Conservation (phyloP, 257 asterid genomes). For the Fraxinus anomala region DNA sequence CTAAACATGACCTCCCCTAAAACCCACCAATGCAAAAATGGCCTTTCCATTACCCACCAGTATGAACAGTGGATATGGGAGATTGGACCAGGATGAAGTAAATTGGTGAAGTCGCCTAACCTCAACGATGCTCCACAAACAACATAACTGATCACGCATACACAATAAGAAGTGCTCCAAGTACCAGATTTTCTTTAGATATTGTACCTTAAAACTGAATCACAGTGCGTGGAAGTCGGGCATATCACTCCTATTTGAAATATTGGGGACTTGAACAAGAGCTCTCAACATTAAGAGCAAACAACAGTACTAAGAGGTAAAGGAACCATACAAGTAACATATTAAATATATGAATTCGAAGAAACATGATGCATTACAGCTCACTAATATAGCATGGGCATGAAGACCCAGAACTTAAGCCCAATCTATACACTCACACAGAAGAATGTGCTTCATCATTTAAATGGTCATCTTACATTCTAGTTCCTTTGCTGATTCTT, state of each 20-base stretch:
- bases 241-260: neutral
- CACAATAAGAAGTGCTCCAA: neutral
- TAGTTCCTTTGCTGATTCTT: neutral
- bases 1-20: neutral
- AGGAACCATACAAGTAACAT: neutral
- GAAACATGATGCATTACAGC: neutral
- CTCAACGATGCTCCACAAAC: neutral
- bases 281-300: neutral
- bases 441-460: neutral
- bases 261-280: neutral
- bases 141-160: neutral
- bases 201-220: neutral
- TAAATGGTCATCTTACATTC: neutral
- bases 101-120: neutral
- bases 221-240: neutral
- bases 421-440: neutral
- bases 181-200: neutral
- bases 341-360: neutral
- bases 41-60: neutral
- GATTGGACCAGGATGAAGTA: neutral
- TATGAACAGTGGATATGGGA: neutral
- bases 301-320: neutral
- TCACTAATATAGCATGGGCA: neutral
- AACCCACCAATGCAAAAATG: neutral
- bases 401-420: neutral